Evolutionary conservation across 73 alveolate genomes (phyloP).

Genomic region (Stentor roeselii): DNA sequence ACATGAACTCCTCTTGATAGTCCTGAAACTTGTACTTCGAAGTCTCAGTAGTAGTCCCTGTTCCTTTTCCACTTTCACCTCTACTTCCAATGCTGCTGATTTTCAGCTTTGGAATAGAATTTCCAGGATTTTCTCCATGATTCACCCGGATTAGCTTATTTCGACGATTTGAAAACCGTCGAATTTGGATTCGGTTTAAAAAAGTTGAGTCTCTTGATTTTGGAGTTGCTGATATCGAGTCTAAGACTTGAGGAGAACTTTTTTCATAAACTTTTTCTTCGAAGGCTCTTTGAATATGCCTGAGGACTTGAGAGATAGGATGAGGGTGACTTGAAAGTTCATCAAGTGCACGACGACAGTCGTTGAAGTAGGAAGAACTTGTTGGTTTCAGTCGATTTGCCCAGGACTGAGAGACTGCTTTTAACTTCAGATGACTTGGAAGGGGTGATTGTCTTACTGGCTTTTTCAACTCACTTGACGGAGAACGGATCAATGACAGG

Average conservation of each 20-base stretch:
- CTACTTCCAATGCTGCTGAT: background rate
- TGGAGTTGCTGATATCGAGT: background rate
- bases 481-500: background rate
- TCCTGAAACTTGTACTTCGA: background rate
- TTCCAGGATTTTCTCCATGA: background rate
- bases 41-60: background rate
- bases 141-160: background rate
- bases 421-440: background rate
- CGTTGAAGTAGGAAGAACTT: background rate
- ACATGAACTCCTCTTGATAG: constrained; percentile 28
- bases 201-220: background rate
- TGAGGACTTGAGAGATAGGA: background rate
- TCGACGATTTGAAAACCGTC: background rate
- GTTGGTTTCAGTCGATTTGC: background rate
- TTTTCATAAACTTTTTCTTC: background rate
- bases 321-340: background rate
- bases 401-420: background rate
- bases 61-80: background rate
- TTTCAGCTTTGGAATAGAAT: background rate
- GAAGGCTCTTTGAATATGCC: background rate
- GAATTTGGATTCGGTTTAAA: background rate
- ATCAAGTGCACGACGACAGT: background rate
- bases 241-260: background rate
- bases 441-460: background rate
- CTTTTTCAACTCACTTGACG: background rate